phyloP scores from a whole-genome alignment of 2,329 filamentous ascomycete genomes.

The Endothia cerciana region DNA sequence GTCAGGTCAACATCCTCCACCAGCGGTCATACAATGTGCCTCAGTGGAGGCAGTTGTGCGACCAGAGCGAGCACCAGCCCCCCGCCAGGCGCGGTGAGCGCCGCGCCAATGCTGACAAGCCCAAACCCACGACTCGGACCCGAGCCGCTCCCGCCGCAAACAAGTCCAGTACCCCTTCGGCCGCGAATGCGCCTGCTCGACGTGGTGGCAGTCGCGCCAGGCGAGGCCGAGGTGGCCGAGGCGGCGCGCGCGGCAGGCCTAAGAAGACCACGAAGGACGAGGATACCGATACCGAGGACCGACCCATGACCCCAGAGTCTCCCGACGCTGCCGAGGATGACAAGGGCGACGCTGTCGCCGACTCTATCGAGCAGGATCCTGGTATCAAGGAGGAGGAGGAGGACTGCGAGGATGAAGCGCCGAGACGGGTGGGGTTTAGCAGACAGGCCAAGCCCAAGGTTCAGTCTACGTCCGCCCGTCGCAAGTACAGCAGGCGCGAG shows the following conservation, averaged over 20 bases:
- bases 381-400: slow-evolving; percentile 46
- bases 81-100: slow-evolving; percentile 87
- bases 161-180: slow-evolving; percentile 18
- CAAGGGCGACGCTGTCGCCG: slow-evolving; percentile 40
- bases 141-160: slow-evolving; percentile 39
- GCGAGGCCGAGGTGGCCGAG: slow-evolving; percentile 38
- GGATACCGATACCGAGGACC: slow-evolving; percentile 49
- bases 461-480: slow-evolving; percentile 81
- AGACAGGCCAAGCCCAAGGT: slow-evolving; percentile 61
- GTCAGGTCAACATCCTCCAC: slow-evolving; percentile 95
- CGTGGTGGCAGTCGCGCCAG: slow-evolving; percentile 20
- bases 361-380: slow-evolving; percentile 56
- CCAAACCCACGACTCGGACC: slow-evolving; percentile 47
- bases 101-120: slow-evolving; percentile 62
- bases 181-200: slow-evolving; percentile 16
- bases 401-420: slow-evolving; percentile 50
- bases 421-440: slow-evolving; percentile 52
- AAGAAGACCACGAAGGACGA: slow-evolving; percentile 45
- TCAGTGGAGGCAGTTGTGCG: slow-evolving; percentile 91
- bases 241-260: slow-evolving; percentile 44
- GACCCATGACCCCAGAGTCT: slow-evolving; percentile 63
- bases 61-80: slow-evolving; percentile 94
- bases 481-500: slow-evolving; percentile 83
- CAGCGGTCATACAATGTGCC: slow-evolving; percentile 95
- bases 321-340: slow-evolving; percentile 45